Base-by-base conservation (phyloP, 75 land plant genomes). In the Picea glauca region DNA sequence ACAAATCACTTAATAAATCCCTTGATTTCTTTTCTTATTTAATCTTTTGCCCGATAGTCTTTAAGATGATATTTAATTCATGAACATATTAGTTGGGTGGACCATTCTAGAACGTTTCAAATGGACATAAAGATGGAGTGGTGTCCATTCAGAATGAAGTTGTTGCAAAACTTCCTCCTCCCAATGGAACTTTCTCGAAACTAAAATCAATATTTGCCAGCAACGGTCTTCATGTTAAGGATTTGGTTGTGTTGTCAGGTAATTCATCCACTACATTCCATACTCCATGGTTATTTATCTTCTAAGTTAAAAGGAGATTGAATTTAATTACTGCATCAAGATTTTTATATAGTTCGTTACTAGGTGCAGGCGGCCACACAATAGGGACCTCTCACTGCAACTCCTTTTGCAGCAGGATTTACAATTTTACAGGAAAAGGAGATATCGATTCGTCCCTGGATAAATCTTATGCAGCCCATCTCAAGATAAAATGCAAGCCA, bases 61-160 rank as follows among this genome's bases (percentile, higher is more conserved):
- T 3, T 35, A 35, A 35, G 38, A 35, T 35, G 38, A 35, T 35
- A 35, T 35, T 35, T 35, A 35, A 5, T n/a, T 26, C 58, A 59
- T 76, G 77, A 32, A 11, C 1, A 13, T 35, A 9, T 30, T 33
- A 81, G 77, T 23, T 86, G 83, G 90, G 91, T 60, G 93, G 93
- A 20, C 96, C 96, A 0, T 75, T 33, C 14, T 93, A 89, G 87
- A 78, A 57, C 4, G 91, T 93, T 32, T 90, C 89, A n/a, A 84
- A 86, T 0, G 96, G 96, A 8, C 68, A 93, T 1, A 84, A 91
- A 74, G 96, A 93, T 65, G 95, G 95, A 14, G 0, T 31, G 6
- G 46, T 87, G 7, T 90, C 93, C 7, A 57, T 6, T 7, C n/a
- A 66, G 0, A 13, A 82, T 0, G 93, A 89, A 58, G 90, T 88